These are phyloP conservation scores for Sporopachydermia quercuum DNA, from an alignment of 805 yeast species.

Conservation along the genomic window DNA sequence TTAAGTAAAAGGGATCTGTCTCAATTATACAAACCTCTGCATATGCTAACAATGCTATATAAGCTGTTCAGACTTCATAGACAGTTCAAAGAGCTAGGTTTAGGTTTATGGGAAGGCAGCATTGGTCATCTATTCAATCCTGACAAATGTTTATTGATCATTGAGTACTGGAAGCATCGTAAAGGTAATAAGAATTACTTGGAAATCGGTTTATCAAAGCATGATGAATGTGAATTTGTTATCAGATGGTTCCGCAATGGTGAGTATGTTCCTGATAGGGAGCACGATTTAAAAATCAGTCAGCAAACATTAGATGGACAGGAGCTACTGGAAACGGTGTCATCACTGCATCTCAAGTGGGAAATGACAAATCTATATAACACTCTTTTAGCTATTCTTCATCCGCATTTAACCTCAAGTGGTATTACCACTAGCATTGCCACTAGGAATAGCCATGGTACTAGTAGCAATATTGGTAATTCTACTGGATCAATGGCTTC, in stretches of 20 bases:
- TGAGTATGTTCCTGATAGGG: constrained; percentile 17
- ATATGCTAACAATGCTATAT: constrained; percentile 46
- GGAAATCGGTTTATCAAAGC: constrained; percentile 41
- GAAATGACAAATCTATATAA: constrained; percentile 20
- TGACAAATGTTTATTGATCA: constrained; percentile 35
- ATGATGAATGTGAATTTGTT: constrained; percentile 19
- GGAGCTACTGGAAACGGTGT: constrained; percentile 22
- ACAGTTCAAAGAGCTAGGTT: constrained; percentile 35
- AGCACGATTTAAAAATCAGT: constrained; percentile 19
- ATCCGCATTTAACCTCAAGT: constrained; percentile 16
- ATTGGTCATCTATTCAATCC: constrained; percentile 43
- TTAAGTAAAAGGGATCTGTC: constrained; percentile 30
- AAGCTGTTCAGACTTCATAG: constrained; percentile 45
- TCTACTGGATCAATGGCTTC: constrained; percentile 6
- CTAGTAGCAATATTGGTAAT: constrained; percentile 13
- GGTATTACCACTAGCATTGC: constrained; percentile 12
- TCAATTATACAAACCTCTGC: constrained; percentile 20
- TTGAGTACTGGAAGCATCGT: constrained; percentile 52
- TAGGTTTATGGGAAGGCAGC: constrained; percentile 42
- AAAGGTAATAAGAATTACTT: constrained; percentile 31
- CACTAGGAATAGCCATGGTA: constrained; percentile 13
- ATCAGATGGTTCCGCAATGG: constrained; percentile 56
- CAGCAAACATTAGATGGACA: constrained; percentile 20
- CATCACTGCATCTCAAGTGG: constrained; percentile 24
- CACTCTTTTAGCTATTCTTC: constrained; percentile 16